phyloP scores from a whole-genome alignment of 345 rosid species.

The Eucalyptus marginata region DNA sequence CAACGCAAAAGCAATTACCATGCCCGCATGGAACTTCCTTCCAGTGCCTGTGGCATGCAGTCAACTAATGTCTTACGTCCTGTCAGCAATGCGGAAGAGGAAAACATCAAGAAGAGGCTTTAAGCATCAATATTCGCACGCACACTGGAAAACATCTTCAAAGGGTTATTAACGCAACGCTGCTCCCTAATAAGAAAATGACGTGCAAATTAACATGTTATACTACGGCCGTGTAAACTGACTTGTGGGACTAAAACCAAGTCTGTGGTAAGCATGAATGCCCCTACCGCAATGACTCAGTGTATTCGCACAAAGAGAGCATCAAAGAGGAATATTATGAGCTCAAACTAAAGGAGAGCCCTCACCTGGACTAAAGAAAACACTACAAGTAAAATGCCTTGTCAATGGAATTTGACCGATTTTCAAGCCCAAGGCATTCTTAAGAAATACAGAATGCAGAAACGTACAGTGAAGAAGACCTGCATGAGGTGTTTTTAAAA shows the following conservation, averaged over 20 bases:
- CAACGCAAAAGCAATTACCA: neutral
- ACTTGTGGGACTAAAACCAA: neutral
- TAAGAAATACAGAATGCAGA: neutral
- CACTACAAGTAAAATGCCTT: neutral
- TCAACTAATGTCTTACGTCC: neutral
- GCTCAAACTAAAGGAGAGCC: neutral
- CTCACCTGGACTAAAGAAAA: neutral
- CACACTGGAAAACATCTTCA: neutral
- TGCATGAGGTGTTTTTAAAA: neutral
- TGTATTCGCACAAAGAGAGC: neutral
- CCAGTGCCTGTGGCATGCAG: neutral
- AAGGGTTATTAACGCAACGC: neutral
- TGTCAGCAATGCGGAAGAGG: neutral
- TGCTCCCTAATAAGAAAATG: neutral
- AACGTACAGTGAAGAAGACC: neutral
- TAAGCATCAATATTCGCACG: neutral
- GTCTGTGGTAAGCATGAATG: neutral
- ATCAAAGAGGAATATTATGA: neutral
- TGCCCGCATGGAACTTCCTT: neutral
- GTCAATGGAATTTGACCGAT: neutral
- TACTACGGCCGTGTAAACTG: neutral
- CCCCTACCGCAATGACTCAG: neutral
- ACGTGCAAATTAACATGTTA: neutral
- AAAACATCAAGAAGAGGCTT: neutral
- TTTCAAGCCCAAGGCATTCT: neutral